Base-by-base conservation (phyloP, 1,284 basidiomycete species). In the Ganoderma sinense region DNA sequence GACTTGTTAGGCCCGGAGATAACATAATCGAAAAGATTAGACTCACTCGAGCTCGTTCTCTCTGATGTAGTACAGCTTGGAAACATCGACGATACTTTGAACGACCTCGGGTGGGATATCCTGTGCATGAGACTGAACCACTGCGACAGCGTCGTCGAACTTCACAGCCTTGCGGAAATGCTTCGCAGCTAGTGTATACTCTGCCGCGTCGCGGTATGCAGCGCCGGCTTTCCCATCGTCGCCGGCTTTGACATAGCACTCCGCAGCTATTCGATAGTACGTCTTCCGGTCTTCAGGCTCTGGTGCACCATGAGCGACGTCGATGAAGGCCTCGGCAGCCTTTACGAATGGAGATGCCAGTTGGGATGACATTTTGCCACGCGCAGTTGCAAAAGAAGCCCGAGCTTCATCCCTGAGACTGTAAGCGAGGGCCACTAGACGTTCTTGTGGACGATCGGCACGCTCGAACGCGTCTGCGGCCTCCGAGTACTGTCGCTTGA, bases 381-480 rank as follows among this genome's bases (percentile, higher is more conserved):
- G 40, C 1, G 58, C 45, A 11, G 53, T 61, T 1, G 60, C 48
- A 18, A 69, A 56, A 7, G 73, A 75, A 7, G 63, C 48, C 10
- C 80, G 78, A 18, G 85, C 86, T 5, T 78, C 67, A 68, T 85
- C 81, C 53, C 87, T 82, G 10, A 84, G 79, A 23, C 81, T 75
- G 71, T 84, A 88, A 0, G 87, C 86, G 4, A 81, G 65, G 0
- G 86, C 82, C 8, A 92, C 83, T 1, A 79, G 82, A 4, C 78
- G 83, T 75, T 89, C 84, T 14, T 83, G 82, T 0, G 73, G 78
- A 40, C 83, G 75, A 1, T 71, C 78, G 4, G 92, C 91, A 26
- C 87, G 84, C 65, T 87, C 83, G 69, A 88, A 94, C 69, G 89
- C 90, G 65, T 88, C 84, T 78, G 85, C 87, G 0, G 92, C 90